Conservation (phyloP, 495 filamentous ascomycete genomes). For the Hyphodiscus hymeniophilus region DNA sequence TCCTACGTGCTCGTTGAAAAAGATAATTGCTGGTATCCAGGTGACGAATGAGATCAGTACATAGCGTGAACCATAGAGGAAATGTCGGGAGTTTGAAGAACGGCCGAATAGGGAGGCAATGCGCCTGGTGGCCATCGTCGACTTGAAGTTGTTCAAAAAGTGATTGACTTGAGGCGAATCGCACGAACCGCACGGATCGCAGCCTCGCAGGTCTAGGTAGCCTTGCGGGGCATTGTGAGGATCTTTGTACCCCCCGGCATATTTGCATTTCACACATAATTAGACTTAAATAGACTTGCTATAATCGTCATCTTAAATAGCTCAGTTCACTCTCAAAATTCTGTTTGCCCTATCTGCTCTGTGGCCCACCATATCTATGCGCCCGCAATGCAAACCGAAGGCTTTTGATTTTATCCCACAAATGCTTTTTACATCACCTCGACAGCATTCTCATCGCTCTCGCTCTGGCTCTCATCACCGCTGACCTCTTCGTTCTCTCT, state of each 20-base stretch:
- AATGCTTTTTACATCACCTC: conserved; percentile 20
- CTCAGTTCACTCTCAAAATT: background rate
- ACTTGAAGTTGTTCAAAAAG: too few relatives aligned
- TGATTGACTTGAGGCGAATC: too few relatives aligned
- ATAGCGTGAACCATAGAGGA: too few relatives aligned
- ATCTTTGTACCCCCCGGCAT: too few relatives aligned
- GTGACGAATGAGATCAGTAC: conserved; percentile 41
- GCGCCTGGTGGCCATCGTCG: conserved; percentile 10
- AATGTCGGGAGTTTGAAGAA: too few relatives aligned
- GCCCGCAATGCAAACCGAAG: conserved; percentile 23
- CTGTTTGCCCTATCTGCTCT: too few relatives aligned
- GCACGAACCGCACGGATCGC: background rate
- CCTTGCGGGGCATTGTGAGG: conserved; percentile 1
- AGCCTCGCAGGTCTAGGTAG: conserved; percentile 5
- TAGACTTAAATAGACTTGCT: too few relatives aligned
- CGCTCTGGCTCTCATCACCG: conserved; percentile 89
- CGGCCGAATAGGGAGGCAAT: conserved; percentile 7
- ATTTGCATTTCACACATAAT: too few relatives aligned
- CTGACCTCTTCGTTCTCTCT: conserved; percentile 95
- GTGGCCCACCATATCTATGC: conserved; percentile 9
- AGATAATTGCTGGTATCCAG: conserved; percentile 54
- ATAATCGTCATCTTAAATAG: too few relatives aligned
- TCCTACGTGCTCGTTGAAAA: conserved; percentile 54
- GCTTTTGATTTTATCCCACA: conserved; percentile 18
- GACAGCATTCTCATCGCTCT: conserved; percentile 68